A percentile compares a stretch with the other conserved stretches of the same genome.
Evolutionary conservation across 192 early-diverging fungal genomes (phyloP).

Genomic region (Blastocladiella britannica): DNA sequence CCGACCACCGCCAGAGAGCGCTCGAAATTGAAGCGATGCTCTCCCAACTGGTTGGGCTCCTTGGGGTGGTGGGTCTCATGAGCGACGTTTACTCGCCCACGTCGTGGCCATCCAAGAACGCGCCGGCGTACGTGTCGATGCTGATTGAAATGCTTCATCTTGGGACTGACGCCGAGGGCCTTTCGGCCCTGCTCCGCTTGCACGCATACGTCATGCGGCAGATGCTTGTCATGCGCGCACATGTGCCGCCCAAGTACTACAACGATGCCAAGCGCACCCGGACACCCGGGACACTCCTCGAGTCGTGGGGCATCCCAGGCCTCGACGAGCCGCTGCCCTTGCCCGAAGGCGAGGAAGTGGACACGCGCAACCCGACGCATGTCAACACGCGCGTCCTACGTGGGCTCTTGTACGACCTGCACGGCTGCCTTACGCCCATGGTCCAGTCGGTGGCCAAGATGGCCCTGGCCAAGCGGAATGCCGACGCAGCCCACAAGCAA

Average conservation of each 20-base stretch:
- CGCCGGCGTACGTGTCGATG: slow-evolving; percentile 31
- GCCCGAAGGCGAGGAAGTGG: neutral
- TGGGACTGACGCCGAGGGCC: too few species aligned
- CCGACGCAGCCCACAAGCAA: too few species aligned
- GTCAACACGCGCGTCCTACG: neutral
- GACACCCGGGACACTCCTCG: neutral
- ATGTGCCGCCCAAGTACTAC: neutral
- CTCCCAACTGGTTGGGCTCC: slow-evolving; percentile 11
- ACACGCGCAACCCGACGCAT: neutral
- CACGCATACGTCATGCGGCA: slow-evolving; percentile 22
- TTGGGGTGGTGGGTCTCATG: slow-evolving; percentile 37
- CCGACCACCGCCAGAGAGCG: too few species aligned
- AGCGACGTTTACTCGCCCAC: slow-evolving; percentile 50
- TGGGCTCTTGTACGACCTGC: neutral
- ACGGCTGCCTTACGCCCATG: neutral
- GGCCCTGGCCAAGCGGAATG: neutral
- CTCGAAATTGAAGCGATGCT: too few species aligned
- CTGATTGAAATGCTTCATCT: slow-evolving; percentile 31
- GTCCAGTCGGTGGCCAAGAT: neutral
- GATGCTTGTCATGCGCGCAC: neutral
- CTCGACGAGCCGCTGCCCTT: neutral
- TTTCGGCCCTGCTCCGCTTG: slow-evolving; percentile 30
- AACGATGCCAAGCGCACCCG: neutral
- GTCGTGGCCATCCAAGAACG: slow-evolving; percentile 37
- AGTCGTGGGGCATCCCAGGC: neutral